Base-by-base conservation (phyloP, 164 flowering plant genomes). In the Euptelea pleiosperma region DNA sequence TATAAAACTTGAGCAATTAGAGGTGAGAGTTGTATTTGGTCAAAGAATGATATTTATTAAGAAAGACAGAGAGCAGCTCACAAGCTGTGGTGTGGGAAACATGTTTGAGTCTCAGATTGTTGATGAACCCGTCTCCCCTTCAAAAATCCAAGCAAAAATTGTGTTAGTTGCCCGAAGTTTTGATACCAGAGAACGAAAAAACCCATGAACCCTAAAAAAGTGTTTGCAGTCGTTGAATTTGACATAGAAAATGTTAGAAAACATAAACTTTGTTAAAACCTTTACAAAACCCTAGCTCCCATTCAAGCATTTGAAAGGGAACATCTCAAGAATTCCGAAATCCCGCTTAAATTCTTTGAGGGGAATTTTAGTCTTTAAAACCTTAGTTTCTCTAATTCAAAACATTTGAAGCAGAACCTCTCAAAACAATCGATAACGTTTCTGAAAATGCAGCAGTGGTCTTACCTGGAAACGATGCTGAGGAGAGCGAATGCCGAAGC, bases 11-110 rank as follows among this genome's bases (percentile, higher is more conserved):
- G 14, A 47, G n/a, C 3, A 52, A n/a, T 25, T 12, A 57, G 10
- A 5, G 37, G 35, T 6, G 19, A 22, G 22, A 22, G 15, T 25
- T 47, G 25, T 8, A 47, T 24, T 47, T 5, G 18, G n/a, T 26
- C 45, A 50, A 10, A 41, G 6, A 41, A 28, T 6, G 5, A 11
- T 3, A n/a, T 12, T 31, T 8, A 33, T 21, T 12, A 19, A 62
- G 9, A 57, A 25, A 8, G 36, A 24, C 3, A 4, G 26, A 57
- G 30, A 34, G 54, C 31, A 31, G 29, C 95, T 86, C 73, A 91
- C 98, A 77, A 41, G 93, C 87, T 55, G 75, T 61, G 22, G 77
- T 70, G 14, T 69, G 52, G 29, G 89, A 66, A 62, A 80, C 51
- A 63, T 57, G 64, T 22, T 55, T 55, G 60, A 68, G 48, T 42